These are phyloP conservation scores for Malassezia slooffiae DNA, from an alignment of 1,284 basidiomycete genomes.

Conservation along the genomic window DNA sequence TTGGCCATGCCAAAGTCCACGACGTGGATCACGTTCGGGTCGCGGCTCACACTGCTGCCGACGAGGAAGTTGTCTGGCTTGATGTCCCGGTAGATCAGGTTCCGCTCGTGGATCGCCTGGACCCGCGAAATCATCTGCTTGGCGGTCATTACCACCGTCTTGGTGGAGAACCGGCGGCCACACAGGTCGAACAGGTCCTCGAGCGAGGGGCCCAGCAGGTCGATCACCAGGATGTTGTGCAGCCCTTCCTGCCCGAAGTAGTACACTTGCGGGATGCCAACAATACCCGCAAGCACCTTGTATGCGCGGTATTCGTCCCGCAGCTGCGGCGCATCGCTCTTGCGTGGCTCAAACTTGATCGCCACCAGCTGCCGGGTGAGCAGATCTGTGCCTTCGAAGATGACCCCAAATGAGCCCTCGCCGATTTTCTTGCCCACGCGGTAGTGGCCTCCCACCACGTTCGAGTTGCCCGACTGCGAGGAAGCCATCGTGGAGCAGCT, in stretches of 20 bases:
- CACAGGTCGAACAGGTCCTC: conserved; percentile 96
- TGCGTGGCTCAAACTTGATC: conserved; percentile 96
- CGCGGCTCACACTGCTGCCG: conserved; percentile 77
- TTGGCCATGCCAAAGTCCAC: conserved; percentile 98
- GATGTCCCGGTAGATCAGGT: conserved; percentile 93
- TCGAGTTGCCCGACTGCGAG: conserved; percentile 37
- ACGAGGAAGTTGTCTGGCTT: conserved; percentile 96
- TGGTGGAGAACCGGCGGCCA: conserved; percentile 80
- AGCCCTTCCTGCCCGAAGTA: conserved; percentile 96
- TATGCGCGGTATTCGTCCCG: conserved; percentile 94
- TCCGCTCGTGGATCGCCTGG: conserved; percentile 92
- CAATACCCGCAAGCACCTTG: conserved; percentile 69
- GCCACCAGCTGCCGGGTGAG: conserved; percentile 90
- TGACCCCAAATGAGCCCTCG: conserved; percentile 72
- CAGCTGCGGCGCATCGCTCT: conserved; percentile 89
- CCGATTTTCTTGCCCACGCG: conserved; percentile 66
- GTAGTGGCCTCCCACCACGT: conserved; percentile 57
- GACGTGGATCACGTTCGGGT: conserved; percentile 68
- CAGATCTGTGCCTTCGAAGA: conserved; percentile 90
- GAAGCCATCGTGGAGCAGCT: conserved; percentile 31
- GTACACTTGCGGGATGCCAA: conserved; percentile 84
- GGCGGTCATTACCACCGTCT: conserved; percentile 93
- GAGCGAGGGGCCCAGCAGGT: conserved; percentile 79
- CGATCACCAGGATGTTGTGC: conserved; percentile 92
- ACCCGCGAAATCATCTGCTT: conserved; percentile 74